A percentile compares a stretch with the other conserved stretches of the same genome.
Conservation (phyloP, 495 filamentous ascomycete genomes). For the Daldinia grandis region DNA sequence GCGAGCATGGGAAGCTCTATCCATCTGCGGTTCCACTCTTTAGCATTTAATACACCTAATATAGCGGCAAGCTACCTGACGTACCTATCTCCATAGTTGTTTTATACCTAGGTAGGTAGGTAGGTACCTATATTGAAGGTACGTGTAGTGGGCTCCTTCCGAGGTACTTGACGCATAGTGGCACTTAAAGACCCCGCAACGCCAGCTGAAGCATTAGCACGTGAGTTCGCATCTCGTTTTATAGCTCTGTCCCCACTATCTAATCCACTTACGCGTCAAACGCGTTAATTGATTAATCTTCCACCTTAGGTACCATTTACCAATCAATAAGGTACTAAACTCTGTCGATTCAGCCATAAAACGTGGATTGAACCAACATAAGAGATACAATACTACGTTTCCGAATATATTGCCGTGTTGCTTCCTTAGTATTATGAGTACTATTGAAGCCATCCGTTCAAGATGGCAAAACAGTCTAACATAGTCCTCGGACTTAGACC, state of each 20-base stretch:
- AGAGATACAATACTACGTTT: not conserved
- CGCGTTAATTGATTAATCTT: conserved; percentile 21
- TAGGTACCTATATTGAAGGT: not conserved
- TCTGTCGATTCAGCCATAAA: not conserved
- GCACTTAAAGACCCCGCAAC: conserved; percentile 26
- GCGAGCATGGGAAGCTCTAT: conserved; percentile 20
- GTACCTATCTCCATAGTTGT: not conserved
- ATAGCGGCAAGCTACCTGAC: not conserved
- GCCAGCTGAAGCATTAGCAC: conserved; percentile 30
- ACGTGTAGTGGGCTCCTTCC: not conserved
- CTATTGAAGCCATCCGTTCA: not conserved
- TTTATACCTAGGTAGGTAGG: too few species aligned
- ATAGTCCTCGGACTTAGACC: conserved; percentile 1
- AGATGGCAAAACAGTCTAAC: conserved; percentile 30
- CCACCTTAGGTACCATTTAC: not conserved
- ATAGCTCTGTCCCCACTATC: not conserved
- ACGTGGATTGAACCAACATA: not conserved
- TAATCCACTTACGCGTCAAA: conserved; percentile 21
- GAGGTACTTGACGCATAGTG: conserved; percentile 9
- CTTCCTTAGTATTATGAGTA: not conserved
- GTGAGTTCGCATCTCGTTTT: conserved; percentile 41
- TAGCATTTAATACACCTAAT: conserved; percentile 10
- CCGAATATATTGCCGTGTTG: not conserved
- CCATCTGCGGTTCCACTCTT: conserved; percentile 13
- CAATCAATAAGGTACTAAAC: not conserved